Base-by-base conservation (phyloP, 108 stramenopile genomes). In the Pseudonitzschia pungens region DNA sequence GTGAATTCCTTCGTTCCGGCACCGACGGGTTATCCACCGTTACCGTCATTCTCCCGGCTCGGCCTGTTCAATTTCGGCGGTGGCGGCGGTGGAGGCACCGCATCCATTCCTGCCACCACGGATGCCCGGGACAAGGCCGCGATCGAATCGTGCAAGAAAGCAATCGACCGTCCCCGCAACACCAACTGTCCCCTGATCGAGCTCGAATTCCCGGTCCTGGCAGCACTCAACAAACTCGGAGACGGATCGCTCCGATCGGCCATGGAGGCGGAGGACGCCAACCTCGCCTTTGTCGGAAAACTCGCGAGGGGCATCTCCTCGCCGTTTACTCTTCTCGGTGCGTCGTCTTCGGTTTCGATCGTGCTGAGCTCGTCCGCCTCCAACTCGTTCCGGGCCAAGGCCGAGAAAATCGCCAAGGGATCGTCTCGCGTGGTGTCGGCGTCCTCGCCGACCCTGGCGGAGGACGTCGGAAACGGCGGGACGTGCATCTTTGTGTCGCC, bases 191-290 rank as follows among this genome's bases (percentile, higher is more conserved):
- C 86, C 20, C 56, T 89, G 54, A 73, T 92, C n/a, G 91, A 92
- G 65, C 85, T 84, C 67, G 91, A 92, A 83, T 92, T 89, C 64
- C 91, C 88, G 21, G 80, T 78, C 14, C 51, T 89, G 33, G 74
- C 51, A 26, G 70, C 83, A 27, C 65, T 89, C 50, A 92, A 92
- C 65, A 89, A 92, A 62, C 51, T 92, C 1, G 91, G 88, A 4
- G 91, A 92, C 67, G 91, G 91, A 51, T 82, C 78, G 4, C 65
- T 86, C 21, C 81, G 87, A 24, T 89, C 88, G 0, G 74, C 91
- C 24, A 65, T 81, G n/a, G 81, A 86, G 74, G 88, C 82, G 5
- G 91, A 92, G 40, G 76, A 79, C 32, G 81, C 81, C 45, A 89
- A 92, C 53, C 63, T 88, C 29, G 71, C 64, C 4, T 89, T 92